Conservation (phyloP, 2,329 filamentous ascomycete species). For the Pseudonectria buxi region DNA sequence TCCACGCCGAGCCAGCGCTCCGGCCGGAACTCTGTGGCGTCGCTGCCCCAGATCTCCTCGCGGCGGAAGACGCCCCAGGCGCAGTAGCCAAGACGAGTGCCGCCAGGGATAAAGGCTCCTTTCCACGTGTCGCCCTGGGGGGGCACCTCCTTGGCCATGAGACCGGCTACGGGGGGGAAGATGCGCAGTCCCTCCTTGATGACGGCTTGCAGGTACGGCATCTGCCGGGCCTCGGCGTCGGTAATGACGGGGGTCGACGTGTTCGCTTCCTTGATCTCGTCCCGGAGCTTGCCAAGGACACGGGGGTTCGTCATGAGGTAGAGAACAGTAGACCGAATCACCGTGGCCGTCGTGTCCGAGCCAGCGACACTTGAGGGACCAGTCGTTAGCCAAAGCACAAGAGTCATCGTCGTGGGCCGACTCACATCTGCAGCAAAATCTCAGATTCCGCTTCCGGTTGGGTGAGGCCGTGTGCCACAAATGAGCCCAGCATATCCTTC, state of each 20-base stretch:
- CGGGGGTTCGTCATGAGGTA: conserved; percentile 44
- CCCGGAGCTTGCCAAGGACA: conserved; percentile 38
- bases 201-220: conserved; percentile 41
- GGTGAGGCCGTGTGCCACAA: conserved; percentile 21
- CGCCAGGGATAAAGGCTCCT: conserved; percentile 25
- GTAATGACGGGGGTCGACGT: conserved; percentile 20
- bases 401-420: fast-evolving
- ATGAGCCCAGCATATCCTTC: conserved; percentile 27
- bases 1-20: conserved; percentile 32
- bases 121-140: conserved; percentile 25
- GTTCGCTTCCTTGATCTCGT: conserved; percentile 14
- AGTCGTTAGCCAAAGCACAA: background rate
- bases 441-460: conserved; percentile 22
- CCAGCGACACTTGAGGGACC: conserved; percentile 39
- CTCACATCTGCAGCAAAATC: conserved; percentile 18
- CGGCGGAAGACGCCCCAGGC: conserved; percentile 29
- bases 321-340: conserved; percentile 45
- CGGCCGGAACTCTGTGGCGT: conserved; percentile 28
- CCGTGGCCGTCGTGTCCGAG: conserved; percentile 51
- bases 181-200: conserved; percentile 42
- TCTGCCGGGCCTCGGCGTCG: conserved; percentile 26
- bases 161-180: conserved; percentile 28
- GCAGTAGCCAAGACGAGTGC: conserved; percentile 27
- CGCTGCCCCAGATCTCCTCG: conserved; percentile 28
- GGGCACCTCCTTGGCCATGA: conserved; percentile 31